A percentile compares a stretch with the other conserved stretches of the same genome.
These are phyloP conservation scores for Nicotiana tabacum DNA, from an alignment of 257 asterid genomes.

Conservation along the genomic window DNA sequence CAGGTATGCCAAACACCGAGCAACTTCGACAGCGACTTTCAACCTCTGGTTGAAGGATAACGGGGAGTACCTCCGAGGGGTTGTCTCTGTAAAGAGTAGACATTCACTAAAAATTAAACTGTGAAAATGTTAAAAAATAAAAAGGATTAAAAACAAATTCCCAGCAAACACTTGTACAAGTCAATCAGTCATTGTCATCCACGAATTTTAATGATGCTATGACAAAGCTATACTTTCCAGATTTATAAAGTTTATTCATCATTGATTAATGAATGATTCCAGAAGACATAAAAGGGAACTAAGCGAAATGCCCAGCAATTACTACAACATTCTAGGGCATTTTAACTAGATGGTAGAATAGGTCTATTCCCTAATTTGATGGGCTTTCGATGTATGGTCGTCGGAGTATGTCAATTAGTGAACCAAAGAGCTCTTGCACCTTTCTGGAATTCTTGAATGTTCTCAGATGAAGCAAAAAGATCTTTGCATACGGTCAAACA, in stretches of 20 bases:
- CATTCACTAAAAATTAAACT: not conserved
- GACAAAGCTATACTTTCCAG: not conserved
- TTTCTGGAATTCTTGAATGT: not conserved
- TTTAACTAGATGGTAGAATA: not conserved
- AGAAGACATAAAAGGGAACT: not conserved
- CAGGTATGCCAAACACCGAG: slow-evolving; percentile 63
- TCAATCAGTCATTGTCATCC: not conserved
- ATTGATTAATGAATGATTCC: not conserved
- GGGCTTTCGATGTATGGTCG: not conserved
- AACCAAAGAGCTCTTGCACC: not conserved
- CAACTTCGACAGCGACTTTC: slow-evolving; percentile 74
- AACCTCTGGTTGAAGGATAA: slow-evolving; percentile 77
- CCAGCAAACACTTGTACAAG: not conserved
- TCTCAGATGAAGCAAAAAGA: not conserved
- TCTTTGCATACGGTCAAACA: not conserved
- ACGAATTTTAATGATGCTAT: not conserved
- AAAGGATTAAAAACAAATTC: not conserved
- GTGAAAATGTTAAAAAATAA: not conserved
- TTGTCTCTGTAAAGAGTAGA: slow-evolving; percentile 54
- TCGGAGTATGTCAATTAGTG: not conserved
- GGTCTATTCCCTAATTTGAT: not conserved
- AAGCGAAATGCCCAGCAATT: not conserved
- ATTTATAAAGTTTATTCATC: not conserved
- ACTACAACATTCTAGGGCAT: not conserved
- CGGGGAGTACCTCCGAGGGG: slow-evolving; percentile 81